These are phyloP conservation scores for Ganoderma lingzhi DNA, from an alignment of 1,284 basidiomycete species.

Conservation along the genomic window DNA sequence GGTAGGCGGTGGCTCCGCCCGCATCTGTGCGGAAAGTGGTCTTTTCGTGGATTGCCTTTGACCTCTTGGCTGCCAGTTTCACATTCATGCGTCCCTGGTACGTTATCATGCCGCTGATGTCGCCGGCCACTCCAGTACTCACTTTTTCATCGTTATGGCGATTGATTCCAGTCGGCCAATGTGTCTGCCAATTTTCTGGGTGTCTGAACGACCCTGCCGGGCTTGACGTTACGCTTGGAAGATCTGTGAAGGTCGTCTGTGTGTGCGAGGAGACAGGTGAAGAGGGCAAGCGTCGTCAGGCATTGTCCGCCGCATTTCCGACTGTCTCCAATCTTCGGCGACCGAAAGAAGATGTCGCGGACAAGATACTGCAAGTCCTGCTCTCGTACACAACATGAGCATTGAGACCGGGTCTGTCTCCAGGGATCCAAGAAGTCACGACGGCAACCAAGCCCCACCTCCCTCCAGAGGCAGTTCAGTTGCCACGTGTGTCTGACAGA, in stretches of 20 bases:
- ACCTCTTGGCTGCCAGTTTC: neutral
- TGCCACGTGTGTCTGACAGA: conserved; percentile 22
- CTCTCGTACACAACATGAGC: neutral
- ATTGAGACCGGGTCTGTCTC: neutral
- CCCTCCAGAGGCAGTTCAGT: neutral
- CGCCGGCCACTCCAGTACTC: neutral
- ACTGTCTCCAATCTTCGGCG: neutral
- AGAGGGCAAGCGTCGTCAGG: neutral
- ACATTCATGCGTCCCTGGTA: neutral
- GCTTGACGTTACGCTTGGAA: neutral
- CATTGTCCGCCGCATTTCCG: neutral
- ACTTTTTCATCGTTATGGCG: conserved; percentile 21
- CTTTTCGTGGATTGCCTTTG: neutral
- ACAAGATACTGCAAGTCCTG: neutral
- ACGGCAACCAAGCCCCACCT: neutral
- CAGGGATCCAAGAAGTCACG: neutral
- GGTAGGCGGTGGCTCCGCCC: neutral
- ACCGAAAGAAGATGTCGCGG: neutral
- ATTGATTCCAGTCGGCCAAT: conserved; percentile 6
- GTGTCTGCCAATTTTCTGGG: neutral
- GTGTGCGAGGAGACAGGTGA: conserved; percentile 1
- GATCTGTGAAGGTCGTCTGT: neutral
- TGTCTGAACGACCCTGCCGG: neutral
- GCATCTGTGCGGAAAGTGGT: neutral
- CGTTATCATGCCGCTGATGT: neutral